These are phyloP conservation scores for Paraleonurus japonicus DNA, from an alignment of 257 asterid genomes.

Conservation along the genomic window DNA sequence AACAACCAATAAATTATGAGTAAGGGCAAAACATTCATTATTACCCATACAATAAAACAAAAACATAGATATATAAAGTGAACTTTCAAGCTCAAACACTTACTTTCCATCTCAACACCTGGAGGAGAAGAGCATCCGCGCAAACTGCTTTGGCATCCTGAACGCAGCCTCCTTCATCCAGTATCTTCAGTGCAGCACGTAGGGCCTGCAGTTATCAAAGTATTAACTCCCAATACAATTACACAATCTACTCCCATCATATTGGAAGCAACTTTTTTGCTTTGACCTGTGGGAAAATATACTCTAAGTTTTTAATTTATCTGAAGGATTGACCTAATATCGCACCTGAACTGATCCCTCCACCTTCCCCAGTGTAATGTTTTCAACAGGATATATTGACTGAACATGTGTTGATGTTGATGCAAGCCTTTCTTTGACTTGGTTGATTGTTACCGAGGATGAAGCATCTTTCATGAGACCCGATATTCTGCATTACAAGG, in stretches of 20 bases:
- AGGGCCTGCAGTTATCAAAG: slow-evolving; percentile 51
- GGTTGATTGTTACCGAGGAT: slow-evolving; percentile 51
- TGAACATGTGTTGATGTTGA: slow-evolving; percentile 51
- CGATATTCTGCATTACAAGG: slow-evolving; percentile 49
- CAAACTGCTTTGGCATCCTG: slow-evolving; percentile 87
- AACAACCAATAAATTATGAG: slow-evolving; percentile 2
- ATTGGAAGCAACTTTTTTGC: neutral
- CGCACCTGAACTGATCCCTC: slow-evolving; percentile 72
- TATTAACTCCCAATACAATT: slow-evolving; percentile 13
- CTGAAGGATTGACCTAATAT: neutral
- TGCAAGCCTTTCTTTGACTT: slow-evolving; percentile 35
- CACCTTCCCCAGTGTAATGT: slow-evolving; percentile 73
- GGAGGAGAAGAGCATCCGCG: slow-evolving; percentile 61
- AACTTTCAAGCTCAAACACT: slow-evolving; percentile 13
- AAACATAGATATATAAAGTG: neutral
- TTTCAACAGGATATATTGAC: slow-evolving; percentile 41
- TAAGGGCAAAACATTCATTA: slow-evolving; percentile 3
- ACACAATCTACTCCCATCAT: slow-evolving; percentile 4
- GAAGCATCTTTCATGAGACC: slow-evolving; percentile 53
- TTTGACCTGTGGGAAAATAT: neutral
- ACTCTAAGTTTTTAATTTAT: neutral
- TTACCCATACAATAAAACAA: neutral
- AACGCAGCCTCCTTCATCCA: slow-evolving; percentile 65
- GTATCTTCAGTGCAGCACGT: slow-evolving; percentile 59
- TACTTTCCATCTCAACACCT: slow-evolving; percentile 77